Base-by-base conservation (phyloP, 768 basidiomycete genomes). In the Botryobasidium botryosum region DNA sequence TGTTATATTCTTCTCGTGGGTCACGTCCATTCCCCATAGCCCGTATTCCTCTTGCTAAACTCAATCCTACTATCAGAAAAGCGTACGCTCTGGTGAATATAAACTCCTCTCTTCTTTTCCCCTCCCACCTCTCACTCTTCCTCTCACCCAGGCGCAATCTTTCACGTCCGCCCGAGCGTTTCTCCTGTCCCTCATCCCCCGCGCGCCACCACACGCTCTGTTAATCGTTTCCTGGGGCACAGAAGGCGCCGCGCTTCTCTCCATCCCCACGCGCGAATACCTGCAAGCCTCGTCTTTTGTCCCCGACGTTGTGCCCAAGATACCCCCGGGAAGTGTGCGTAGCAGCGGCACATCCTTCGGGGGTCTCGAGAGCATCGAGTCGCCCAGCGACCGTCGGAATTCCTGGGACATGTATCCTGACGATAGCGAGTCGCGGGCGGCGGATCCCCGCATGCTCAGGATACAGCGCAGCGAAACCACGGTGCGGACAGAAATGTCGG, bases 221-320 rank as follows among this genome's bases (percentile, higher is more conserved):
- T 74, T 87, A n/a, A 70, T 88, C 21, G 81, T 77, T 2, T 67
- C 86, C 53, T 86, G 84, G 71, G 83, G 83, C 5, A 64, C 68
- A 20, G 79, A 82, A 39, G 84, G 84, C 8, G 79, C 79, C 1
- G 85, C 84, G 0, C 75, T 82, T 3, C 68, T 87, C 44, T 83
- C 79, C 13, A 60, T 87, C 5, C 85, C 84, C 0, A 86, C 84
- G 0, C 71, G 71, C 51, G 85, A 88, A 53, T 88, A 87, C 59
- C 82, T 85, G 56, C 85, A 88, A 51, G 77, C 76, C 51, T 83
- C 81, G 0, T 76, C 78, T 1, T 87, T 84, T 82, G 72, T 78
- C 2, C 76, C 75, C 20, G 51, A 50, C 26, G 13, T 45, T 8
- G 28, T 18, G 27, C 43, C 33, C 29, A 5, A 15, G n/a, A 8